Evolutionary conservation across 2,329 filamentous ascomycete genomes (phyloP).

Genomic region (Bertia moriformis): DNA sequence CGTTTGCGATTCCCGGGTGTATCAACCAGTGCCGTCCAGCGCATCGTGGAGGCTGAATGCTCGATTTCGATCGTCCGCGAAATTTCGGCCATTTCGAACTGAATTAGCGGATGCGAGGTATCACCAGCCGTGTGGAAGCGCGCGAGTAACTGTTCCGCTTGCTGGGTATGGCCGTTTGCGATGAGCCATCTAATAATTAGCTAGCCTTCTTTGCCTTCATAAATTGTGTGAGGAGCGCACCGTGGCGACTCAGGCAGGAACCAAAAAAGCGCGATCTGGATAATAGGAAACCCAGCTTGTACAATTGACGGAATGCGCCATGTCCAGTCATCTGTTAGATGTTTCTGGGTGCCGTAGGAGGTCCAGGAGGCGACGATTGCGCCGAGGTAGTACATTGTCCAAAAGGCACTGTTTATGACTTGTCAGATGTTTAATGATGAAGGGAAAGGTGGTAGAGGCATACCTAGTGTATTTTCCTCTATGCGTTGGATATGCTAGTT

Average conservation of each 20-base stretch:
- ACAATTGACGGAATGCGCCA: conserved; percentile 24
- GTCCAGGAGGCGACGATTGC: conserved; percentile 21
- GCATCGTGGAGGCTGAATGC: conserved; percentile 16
- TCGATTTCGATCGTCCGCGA: conserved; percentile 27
- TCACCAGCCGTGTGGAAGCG: conserved; percentile 35
- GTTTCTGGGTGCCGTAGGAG: conserved; percentile 18
- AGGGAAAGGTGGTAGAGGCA: not conserved
- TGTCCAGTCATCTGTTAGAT: conserved; percentile 14
- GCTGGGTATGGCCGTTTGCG: conserved; percentile 29
- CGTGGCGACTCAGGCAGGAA: conserved; percentile 38
- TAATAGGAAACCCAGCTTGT: conserved; percentile 26
- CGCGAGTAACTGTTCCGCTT: conserved; percentile 33
- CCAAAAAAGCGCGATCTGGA: conserved; percentile 21
- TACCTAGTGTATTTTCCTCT: conserved; percentile 14
- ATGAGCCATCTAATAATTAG: conserved; percentile 21
- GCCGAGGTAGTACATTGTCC: conserved; percentile 20
- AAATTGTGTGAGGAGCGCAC: conserved; percentile 17
- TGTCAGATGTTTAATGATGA: too few relatives aligned
- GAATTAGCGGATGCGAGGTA: conserved; percentile 22
- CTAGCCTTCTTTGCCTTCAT: too few relatives aligned
- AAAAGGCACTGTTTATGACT: conserved; percentile 15
- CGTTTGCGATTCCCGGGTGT: conserved; percentile 4
- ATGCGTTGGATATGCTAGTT: conserved; percentile 18
- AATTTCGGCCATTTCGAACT: conserved; percentile 31
- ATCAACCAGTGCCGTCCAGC: conserved; percentile 14